A percentile compares a stretch with the other conserved stretches of the same genome.
phyloP scores from a whole-genome alignment of 1,139 yeast species.

The Blastobotrys capitulatus region DNA sequence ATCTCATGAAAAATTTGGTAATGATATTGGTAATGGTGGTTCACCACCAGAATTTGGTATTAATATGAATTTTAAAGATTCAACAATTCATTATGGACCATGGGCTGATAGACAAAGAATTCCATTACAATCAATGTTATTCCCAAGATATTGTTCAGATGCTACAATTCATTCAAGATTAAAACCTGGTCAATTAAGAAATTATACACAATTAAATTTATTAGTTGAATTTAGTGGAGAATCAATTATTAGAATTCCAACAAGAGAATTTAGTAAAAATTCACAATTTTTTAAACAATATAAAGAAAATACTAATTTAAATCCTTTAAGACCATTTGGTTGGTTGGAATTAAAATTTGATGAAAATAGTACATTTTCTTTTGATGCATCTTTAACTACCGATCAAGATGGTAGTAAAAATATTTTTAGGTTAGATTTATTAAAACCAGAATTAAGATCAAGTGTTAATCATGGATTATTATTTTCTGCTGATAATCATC shows the following conservation, averaged over 20 bases:
- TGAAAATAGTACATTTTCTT: constrained; percentile 46
- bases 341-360: constrained; percentile 77
- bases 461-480: constrained; percentile 86
- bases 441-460: constrained; percentile 61
- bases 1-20: constrained; percentile 28
- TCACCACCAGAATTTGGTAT: constrained; percentile 61
- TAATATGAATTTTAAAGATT: constrained; percentile 52
- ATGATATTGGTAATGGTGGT: constrained; percentile 50
- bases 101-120: constrained; percentile 89
- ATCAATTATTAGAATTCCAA: constrained; percentile 70
- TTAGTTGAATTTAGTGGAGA: constrained; percentile 53
- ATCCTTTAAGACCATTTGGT: constrained; percentile 64
- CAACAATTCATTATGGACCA: constrained; percentile 83
- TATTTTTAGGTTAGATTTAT: constrained; percentile 43
- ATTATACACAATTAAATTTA: constrained; percentile 51
- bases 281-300: constrained; percentile 33
- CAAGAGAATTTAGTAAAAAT: constrained; percentile 80
- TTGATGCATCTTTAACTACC: constrained; percentile 50
- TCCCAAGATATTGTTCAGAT: constrained; percentile 65
- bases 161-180: constrained; percentile 42
- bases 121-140: constrained; percentile 57
- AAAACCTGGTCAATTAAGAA: constrained; percentile 47
- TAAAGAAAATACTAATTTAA: constrained; percentile 34
- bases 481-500: constrained; percentile 57
- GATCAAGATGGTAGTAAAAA: constrained; percentile 57